Evolutionary conservation across 257 asterid genomes (phyloP).

Genomic region (Primulina tabacum): DNA sequence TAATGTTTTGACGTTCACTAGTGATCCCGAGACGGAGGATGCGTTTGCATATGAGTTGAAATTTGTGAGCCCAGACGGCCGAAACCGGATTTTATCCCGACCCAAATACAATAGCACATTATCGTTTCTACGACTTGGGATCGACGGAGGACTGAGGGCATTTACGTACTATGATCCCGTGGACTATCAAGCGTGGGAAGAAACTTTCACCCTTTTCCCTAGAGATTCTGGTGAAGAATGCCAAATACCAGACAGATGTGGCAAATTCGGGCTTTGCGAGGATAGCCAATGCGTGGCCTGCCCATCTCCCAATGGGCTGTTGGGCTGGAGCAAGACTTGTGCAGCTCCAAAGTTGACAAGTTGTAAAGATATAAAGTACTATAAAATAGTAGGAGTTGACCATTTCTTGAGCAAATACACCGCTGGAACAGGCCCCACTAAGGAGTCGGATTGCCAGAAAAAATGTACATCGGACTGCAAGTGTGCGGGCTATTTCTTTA

Average conservation of each 20-base stretch:
- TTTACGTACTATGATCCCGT: conserved; percentile 27
- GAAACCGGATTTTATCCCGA: conserved; percentile 15
- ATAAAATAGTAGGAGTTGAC: conserved; percentile 39
- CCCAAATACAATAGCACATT: conserved; percentile 38
- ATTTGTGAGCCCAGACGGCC: not conserved
- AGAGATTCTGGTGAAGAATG: conserved; percentile 28
- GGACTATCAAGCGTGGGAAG: conserved; percentile 26
- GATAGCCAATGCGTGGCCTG: conserved; percentile 49
- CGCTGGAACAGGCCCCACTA: conserved; percentile 29
- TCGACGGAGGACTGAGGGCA: conserved; percentile 41
- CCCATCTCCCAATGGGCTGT: conserved; percentile 36
- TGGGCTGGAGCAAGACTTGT: conserved; percentile 39
- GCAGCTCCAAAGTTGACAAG: conserved; percentile 23
- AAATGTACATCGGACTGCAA: conserved; percentile 38
- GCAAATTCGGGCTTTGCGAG: conserved; percentile 39
- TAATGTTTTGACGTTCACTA: conserved; percentile 19
- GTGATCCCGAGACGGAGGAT: conserved; percentile 10
- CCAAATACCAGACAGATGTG: conserved; percentile 36
- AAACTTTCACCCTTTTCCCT: conserved; percentile 27
- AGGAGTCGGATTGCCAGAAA: conserved; percentile 27
- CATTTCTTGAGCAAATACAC: conserved; percentile 28
- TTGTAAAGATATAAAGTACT: conserved; percentile 28
- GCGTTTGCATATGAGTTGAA: conserved; percentile 16
- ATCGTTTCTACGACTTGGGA: conserved; percentile 42
- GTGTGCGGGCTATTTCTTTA: conserved; percentile 40